Conservation (phyloP, 257 asterid species). For the Salvia splendens region DNA sequence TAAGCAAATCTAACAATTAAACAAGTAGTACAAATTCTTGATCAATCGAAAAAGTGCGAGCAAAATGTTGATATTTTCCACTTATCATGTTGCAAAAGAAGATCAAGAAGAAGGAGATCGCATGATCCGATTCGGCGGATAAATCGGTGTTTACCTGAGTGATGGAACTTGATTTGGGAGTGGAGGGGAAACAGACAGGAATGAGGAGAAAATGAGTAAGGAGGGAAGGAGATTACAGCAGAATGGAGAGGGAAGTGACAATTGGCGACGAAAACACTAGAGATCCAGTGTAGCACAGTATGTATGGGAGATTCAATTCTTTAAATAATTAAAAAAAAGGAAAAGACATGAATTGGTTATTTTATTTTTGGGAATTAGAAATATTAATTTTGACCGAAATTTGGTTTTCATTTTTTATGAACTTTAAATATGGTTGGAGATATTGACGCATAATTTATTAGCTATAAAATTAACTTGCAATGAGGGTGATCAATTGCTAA, state of each 20-base stretch:
- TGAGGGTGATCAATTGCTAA: no score
- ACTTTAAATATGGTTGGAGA: no score
- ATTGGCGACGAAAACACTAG: slow-evolving; percentile 16
- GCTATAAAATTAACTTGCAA: no score
- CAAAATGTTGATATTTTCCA: slow-evolving; percentile 17
- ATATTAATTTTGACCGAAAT: no score
- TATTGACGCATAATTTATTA: no score
- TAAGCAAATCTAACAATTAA: slow-evolving; percentile 13
- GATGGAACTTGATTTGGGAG: slow-evolving; percentile 15
- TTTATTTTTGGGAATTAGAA: no score
- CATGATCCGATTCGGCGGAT: slow-evolving; percentile 22
- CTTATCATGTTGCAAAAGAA: slow-evolving; percentile 26
- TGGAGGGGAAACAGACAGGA: slow-evolving; percentile 5
- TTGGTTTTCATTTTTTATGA: no score
- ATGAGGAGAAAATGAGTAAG: slow-evolving; percentile 13
- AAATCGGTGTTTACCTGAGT: slow-evolving; percentile 30
- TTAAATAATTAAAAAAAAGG: not conserved
- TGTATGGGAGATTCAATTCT: slow-evolving; percentile 11
- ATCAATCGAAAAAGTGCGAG: slow-evolving; percentile 9
- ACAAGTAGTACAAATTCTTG: slow-evolving; percentile 18
- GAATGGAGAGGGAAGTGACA: slow-evolving; percentile 26
- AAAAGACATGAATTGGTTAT: no score
- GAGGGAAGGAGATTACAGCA: slow-evolving; percentile 23
- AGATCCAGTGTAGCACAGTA: slow-evolving; percentile 4
- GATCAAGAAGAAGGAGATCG: not conserved